These are phyloP conservation scores for Centaurea solstitialis DNA, from an alignment of 129 eudicot genomes.

Conservation along the genomic window DNA sequence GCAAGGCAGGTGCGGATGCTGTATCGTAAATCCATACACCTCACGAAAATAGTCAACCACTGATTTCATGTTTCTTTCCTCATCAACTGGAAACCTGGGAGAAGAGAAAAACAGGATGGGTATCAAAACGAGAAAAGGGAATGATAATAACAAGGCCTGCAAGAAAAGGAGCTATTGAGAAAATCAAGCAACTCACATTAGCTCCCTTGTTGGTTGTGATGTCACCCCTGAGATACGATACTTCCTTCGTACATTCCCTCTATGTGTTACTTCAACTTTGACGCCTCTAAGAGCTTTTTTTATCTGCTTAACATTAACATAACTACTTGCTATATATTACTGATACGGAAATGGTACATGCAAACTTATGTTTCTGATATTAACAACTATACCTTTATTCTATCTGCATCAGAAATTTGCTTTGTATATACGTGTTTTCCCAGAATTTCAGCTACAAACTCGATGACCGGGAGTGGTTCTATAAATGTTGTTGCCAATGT, in stretches of 20 bases:
- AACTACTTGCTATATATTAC: neutral
- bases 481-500: constrained; percentile 76
- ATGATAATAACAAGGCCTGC: neutral
- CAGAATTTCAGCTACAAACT: constrained; percentile 71
- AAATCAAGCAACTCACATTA: constrained; percentile 44
- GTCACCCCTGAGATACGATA: constrained; percentile 81
- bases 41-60: constrained; percentile 80
- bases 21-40: constrained; percentile 68
- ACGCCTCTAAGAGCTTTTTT: constrained; percentile 83
- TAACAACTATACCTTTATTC: constrained; percentile 52
- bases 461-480: constrained; percentile 81
- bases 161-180: neutral
- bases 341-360: too few species aligned
- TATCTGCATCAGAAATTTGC: constrained; percentile 72
- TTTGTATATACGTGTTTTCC: constrained; percentile 62
- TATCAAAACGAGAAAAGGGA: neutral
- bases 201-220: constrained; percentile 74
- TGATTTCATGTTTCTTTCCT: constrained; percentile 64
- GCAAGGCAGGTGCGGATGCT: constrained; percentile 74
- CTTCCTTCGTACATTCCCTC: constrained; percentile 69
- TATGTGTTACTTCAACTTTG: constrained; percentile 84
- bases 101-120: neutral
- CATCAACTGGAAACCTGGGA: constrained; percentile 77
- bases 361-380: neutral
- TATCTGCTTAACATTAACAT: constrained; percentile 41